Evolutionary conservation across 2,329 filamentous ascomycete genomes (phyloP), one percentile per base, ranked within the genome.

Genomic region (Nigrospora oryzae): DNA sequence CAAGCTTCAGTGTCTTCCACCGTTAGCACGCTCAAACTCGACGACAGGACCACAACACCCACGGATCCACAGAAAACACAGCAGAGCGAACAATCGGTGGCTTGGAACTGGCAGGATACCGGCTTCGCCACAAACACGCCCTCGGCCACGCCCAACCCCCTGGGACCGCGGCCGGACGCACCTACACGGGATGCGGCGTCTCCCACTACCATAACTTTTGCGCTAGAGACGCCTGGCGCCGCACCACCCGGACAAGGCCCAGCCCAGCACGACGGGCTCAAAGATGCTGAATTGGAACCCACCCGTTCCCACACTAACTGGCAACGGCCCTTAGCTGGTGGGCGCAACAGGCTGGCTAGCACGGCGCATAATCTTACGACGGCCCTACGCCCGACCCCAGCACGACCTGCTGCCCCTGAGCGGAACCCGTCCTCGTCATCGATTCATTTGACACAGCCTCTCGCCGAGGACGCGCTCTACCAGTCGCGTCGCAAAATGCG

Each of bases 401-500:
- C 23, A 7, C 23, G 23, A 7, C 23, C 23, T 28, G 23, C 23
- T 28, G 23, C 23, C 23, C 23, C 23, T 28, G 23, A 28, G 23
- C 23, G 23, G 23, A 45, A 41, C 17, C 30, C 31, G 30, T 45
- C 34, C 8, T 38, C 43, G 4, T 40, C 38, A n/a, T 42, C 38
- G 11, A 33, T 56, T 14, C 46, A 49, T 40, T 49, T 58, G 1
- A 38, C 55, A 1, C 46, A 49, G 23, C 56, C 57, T 15, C 51
- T 61, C 7, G 59, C 56, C 1, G 57, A 60, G 2, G 57, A 57
- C 3, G 54, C 61, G 40, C 59, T 67, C 53, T 60, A 49, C 2
- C 54, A 53, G 15, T 57, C 73, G 10, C 73, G 79, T 12, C 66
- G 73, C 14, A 76, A 74, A 46, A 81, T 86, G 47, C 74, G 77